Conservation (phyloP, 1,284 basidiomycete genomes). For the Rhodotorula mucilaginosa region DNA sequence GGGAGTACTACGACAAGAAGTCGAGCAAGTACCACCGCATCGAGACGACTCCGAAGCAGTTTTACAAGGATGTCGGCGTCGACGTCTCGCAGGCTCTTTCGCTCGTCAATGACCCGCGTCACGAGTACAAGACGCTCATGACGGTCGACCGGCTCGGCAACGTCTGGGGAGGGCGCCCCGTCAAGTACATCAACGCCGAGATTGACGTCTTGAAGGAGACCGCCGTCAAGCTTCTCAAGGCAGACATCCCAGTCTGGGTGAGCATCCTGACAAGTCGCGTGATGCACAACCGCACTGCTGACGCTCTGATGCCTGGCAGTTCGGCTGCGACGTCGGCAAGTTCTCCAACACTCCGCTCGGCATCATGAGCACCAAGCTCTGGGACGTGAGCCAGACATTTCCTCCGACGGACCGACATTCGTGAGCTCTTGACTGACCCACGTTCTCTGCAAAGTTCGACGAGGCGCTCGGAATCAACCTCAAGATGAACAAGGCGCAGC, state of each 20-base stretch:
- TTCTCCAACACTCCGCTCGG: conserved; percentile 44
- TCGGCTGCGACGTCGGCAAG: conserved; percentile 66
- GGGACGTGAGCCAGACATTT: conserved; percentile 58
- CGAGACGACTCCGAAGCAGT: conserved; percentile 75
- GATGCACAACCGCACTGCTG: neutral
- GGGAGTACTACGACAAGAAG: conserved; percentile 68
- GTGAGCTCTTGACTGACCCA: conserved; percentile 23
- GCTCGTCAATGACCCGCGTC: conserved; percentile 91
- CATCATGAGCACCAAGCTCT: conserved; percentile 65
- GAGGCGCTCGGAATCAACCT: conserved; percentile 61
- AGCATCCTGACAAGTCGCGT: conserved; percentile 47
- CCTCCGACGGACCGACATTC: neutral
- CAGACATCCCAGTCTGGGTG: conserved; percentile 68
- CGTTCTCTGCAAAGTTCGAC: conserved; percentile 41
- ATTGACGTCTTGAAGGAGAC: conserved; percentile 74
- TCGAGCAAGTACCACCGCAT: conserved; percentile 71
- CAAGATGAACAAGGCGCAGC: conserved; percentile 73
- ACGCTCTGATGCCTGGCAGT: neutral
- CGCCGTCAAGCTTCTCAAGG: conserved; percentile 80
- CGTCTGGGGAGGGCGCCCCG: conserved; percentile 76
- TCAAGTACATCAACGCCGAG: conserved; percentile 79
- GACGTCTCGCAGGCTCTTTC: conserved; percentile 67
- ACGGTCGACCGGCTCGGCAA: conserved; percentile 91
- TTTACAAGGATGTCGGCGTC: conserved; percentile 56
- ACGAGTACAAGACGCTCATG: conserved; percentile 77